Conservation (phyloP, 1,284 basidiomycete genomes). For the Laetiporus sulphureus region DNA sequence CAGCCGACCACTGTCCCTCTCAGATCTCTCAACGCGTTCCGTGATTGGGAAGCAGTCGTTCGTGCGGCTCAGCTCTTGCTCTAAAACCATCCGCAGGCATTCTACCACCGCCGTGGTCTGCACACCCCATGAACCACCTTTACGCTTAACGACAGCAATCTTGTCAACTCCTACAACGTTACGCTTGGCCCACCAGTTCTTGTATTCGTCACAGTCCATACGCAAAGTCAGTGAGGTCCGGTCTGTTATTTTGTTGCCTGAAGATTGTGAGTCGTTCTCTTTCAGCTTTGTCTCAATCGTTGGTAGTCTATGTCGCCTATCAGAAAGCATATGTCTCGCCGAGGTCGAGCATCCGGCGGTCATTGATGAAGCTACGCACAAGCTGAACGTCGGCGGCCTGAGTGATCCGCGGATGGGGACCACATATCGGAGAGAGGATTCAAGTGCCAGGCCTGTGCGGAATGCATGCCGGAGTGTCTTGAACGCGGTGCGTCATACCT, state of each 20-base stretch:
- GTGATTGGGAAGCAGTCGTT: too few species aligned
- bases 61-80: too few species aligned
- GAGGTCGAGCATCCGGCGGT: slow-evolving; percentile 99
- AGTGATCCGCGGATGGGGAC: slow-evolving; percentile 99
- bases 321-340: slow-evolving; percentile 98
- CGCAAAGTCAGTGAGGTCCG: slow-evolving; percentile 96
- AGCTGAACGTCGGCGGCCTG: slow-evolving; percentile 86
- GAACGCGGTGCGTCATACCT: slow-evolving; percentile 95
- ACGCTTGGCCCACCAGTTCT: slow-evolving; percentile 82
- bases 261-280: slow-evolving; percentile 76
- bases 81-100: too few species aligned
- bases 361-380: slow-evolving; percentile 89
- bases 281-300: too few species aligned
- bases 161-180: too few species aligned
- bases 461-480: slow-evolving; percentile 97
- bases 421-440: slow-evolving; percentile 98
- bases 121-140: too few species aligned
- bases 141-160: too few species aligned
- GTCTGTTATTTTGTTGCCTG: slow-evolving; percentile 97
- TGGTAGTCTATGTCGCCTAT: neutral
- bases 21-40: too few species aligned
- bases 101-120: too few species aligned
- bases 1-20: too few species aligned
- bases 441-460: slow-evolving; percentile 99
- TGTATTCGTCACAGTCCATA: slow-evolving; percentile 89